Base-by-base conservation (phyloP, 805 yeast genomes). In the Torulaspora indica region DNA sequence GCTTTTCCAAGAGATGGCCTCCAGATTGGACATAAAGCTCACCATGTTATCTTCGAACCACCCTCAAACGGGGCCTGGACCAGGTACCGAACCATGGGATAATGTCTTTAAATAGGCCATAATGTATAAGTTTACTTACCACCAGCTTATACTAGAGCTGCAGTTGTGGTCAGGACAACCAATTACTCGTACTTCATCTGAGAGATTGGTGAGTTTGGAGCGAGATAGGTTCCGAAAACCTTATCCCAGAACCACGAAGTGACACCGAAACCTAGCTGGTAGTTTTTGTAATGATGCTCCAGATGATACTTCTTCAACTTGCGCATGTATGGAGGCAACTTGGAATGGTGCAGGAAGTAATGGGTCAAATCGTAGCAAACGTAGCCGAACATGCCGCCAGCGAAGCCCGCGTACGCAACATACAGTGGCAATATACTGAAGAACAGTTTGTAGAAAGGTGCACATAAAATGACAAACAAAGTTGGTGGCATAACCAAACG, bases 401-500 rank as follows among this genome's bases (percentile, higher is more conserved):
- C 90, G 68, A 89, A 93, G 0, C 93, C 95, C 3, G 90, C 81
- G 68, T 95, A 85, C 4, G 96, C 97, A 73, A 76, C 71, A 67
- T 87, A 77, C 65, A 74, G 85, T 43, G 97, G 95, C 56, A 93
- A 75, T 6, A 89, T 50, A 4, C 71, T 62, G 60, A 89, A 93
- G 13, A 93, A 93, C 42, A 86, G 65, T 53, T 70, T 78, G 69
- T 85, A 86, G 67, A 93, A 77, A 36, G 99, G 99, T 31, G 74
- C 77, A 38, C 88, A 81, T 51, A 93, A 69, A 2, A 76, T 67
- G 12, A 82, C 51, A 52, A 91, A 82, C 60, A 93, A 70, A 0
- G 97, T 74, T 39, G 99, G 99, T 2, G 99, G 99, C 85, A 93
- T 84, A 29, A 93, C 99, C 58, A 93, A 77, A 63, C 99, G 80